Base-by-base conservation (phyloP, 2,329 filamentous ascomycete genomes). In the Neonectria magnoliae region DNA sequence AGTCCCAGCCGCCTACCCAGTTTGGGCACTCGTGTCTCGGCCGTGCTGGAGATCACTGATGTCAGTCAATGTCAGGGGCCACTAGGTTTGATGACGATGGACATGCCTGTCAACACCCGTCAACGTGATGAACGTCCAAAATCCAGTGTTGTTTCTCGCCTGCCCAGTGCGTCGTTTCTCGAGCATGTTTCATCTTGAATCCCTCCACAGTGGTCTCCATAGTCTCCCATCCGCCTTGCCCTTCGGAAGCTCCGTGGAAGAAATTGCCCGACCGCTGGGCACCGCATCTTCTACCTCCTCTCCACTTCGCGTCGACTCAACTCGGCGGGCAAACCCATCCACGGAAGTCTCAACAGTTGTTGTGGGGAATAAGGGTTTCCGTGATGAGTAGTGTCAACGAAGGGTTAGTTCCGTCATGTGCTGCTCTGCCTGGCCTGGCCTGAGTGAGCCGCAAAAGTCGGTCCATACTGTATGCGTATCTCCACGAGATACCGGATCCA, bases 281-380 rank as follows among this genome's bases (percentile, higher is more conserved):
- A 55, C 57, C 36, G 50, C 60, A 54, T 45, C 52, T 50, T 45
- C 52, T 50, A 55, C 58, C 29, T 68, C 18, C 47, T 51, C 67
- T 71, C 70, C 70, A 72, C 72, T 68, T 74, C 63, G 68, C 60
- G 62, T 58, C 68, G 71, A 62, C 71, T 71, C 62, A 73, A 70
- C 55, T 57, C 65, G 62, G 57, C 70, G 71, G 64, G 60, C 67
- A 64, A 66, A 42, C 25, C 22, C 51, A 31, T 58, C 51, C 54
- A 58, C 42, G 18, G 60, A 47, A 54, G 62, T 56, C 44, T 66
- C 62, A 68, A 71, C 44, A 57, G 64, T 50, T 38, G 8, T 48
- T 41, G 70, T 64, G 67, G 65, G 51, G 36, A 61, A 31, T 48
- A 33, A 48, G 33, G 33, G 31, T 54, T 54, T 47, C 56, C 50